phyloP scores from a whole-genome alignment of 1,139 yeast genomes.

The Scheffersomyces quercinus region DNA sequence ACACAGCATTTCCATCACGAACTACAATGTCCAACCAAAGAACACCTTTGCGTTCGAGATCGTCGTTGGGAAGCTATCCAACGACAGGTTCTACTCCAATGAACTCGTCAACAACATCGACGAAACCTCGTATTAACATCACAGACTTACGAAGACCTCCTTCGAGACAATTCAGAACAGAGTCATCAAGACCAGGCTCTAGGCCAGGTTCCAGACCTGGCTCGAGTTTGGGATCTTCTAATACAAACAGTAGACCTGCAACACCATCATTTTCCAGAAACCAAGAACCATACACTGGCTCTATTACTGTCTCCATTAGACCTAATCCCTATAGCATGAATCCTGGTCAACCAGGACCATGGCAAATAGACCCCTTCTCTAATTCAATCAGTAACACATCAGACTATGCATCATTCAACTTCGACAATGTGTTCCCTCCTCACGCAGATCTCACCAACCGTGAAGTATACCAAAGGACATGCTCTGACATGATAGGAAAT shows the following conservation, averaged over 20 bases:
- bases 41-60: conserved; percentile 13
- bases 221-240: conserved; percentile 2
- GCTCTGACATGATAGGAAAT: conserved; percentile 61
- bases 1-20: too few species aligned
- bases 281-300: conserved; percentile 49
- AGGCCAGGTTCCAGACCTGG: conserved; percentile 45
- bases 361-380: conserved; percentile 44
- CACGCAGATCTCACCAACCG: conserved; percentile 45
- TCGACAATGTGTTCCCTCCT: conserved; percentile 75
- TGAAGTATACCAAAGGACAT: conserved; percentile 62
- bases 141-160: conserved; percentile 22
- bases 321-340: conserved; percentile 49
- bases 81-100: conserved; percentile 3
- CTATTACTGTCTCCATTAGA: conserved; percentile 52
- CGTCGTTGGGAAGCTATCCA: conserved; percentile 11
- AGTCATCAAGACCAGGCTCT: conserved; percentile 22
- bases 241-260: conserved; percentile 28
- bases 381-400: conserved; percentile 50
- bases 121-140: conserved; percentile 8
- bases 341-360: conserved; percentile 26
- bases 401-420: conserved; percentile 57
- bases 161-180: conserved; percentile 19
- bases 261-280: conserved; percentile 33
- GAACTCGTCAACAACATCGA: conserved; percentile 6
- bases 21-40: conserved; percentile 11